Conservation (phyloP, 2,329 filamentous ascomycete species). For the Sclerotinia borealis region DNA sequence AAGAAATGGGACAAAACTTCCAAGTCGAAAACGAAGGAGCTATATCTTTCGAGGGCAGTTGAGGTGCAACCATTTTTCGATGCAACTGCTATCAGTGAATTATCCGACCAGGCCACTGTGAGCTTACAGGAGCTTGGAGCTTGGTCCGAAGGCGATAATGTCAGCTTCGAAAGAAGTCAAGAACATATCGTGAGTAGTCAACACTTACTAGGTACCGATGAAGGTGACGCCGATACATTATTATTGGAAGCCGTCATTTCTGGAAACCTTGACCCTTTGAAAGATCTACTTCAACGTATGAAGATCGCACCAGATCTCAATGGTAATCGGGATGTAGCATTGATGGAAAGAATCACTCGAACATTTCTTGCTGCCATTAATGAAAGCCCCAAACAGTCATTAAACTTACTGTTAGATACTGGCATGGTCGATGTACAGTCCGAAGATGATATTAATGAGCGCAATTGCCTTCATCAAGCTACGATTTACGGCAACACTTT, state of each 20-base stretch:
- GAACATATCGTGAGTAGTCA: constrained; percentile 62
- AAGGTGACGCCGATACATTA: constrained; percentile 83
- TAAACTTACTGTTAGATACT: constrained; percentile 73
- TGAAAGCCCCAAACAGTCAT: constrained; percentile 71
- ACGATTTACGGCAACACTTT: constrained; percentile 83
- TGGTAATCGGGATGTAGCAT: constrained; percentile 50
- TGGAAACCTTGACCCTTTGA: constrained; percentile 70
- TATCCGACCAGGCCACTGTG: constrained; percentile 96
- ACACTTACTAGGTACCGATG: constrained; percentile 67
- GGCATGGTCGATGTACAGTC: constrained; percentile 83
- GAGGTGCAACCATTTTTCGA: constrained; percentile 99
- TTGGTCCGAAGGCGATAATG: constrained; percentile 93
- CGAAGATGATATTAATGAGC: constrained; percentile 95
- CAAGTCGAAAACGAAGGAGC: constrained; percentile 96
- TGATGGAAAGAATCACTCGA: constrained; percentile 74
- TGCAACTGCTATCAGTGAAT: constrained; percentile 88
- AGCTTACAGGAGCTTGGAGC: constrained; percentile 89
- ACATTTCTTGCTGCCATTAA: constrained; percentile 88
- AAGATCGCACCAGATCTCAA: constrained; percentile 47
- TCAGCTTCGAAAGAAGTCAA: constrained; percentile 62
- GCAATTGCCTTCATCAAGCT: constrained; percentile 95
- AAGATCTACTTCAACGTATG: constrained; percentile 76
- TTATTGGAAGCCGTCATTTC: constrained; percentile 80
- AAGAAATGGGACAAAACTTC: constrained; percentile 99
- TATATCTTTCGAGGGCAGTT: constrained; percentile 91